Evolutionary conservation across 2,329 filamentous ascomycete species (phyloP), one percentile per base, ranked within the genome.

Genomic region (Penicillium oxalicum): DNA sequence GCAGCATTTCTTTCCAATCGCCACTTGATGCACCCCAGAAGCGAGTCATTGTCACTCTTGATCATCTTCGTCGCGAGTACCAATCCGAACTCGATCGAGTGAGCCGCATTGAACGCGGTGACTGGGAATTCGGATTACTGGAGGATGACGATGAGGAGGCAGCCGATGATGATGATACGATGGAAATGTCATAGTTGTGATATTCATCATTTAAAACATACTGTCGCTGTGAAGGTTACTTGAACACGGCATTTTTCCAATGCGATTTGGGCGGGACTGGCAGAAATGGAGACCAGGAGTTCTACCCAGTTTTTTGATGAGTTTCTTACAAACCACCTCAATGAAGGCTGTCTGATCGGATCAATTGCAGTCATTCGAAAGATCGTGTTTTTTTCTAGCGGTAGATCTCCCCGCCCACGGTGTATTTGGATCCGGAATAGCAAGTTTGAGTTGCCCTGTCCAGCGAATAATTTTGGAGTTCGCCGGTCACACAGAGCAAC

Each of bases 81-180:
- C 88, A 95, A 70, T 82, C 80, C 25, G 90, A 97, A 70, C 73
- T 98, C 62, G 93, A 98, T 70, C 80, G 89, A 54, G 86, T 93
- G 58, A 88, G 86, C 45, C 86, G 88, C 45, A 90, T 96, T 66
- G 84, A 93, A 70, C 87, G 88, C 63, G 90, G 94, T 49, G 83
- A 94, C 64, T 96, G 94, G 75, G 86, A 87, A 12, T 88, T 96
- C 64, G 76, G 71, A 36, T 70, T 68, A 37, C 56, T 68, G 28
- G 61, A 53, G 18, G 56, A 55, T 24, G 55, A 56, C 5, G 58
- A 59, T 1, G 60, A 57, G 44, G 54, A 53, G 4, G 48, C 48
- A 18, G 18, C 18, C 35, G 65, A 66, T 65, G 61, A 66, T 57
- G 65, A 68, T 59, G 64, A 66, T 47, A 67, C 63, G 53, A 68